Evolutionary conservation across 192 early-diverging fungal genomes (phyloP), one percentile per base, ranked within the genome.

Genomic region (Endogone sp.): DNA sequence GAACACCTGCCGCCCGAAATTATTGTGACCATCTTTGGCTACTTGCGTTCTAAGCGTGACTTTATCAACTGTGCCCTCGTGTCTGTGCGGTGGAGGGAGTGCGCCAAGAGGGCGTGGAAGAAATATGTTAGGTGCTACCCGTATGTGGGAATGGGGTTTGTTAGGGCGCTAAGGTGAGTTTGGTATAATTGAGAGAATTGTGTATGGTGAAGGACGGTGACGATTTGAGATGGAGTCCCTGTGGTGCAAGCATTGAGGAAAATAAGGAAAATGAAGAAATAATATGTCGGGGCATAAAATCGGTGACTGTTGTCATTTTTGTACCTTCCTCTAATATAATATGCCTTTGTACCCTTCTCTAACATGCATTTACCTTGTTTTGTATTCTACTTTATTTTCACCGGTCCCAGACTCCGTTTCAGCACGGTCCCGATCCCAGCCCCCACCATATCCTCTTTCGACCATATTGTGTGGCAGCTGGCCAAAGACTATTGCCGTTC

Each of bases 51-150:
- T 25, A 63, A 71, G 29, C 72, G 64, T 61, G 70, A 68, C 49
- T 70, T 77, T 21, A 55, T 77, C 29, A 70, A 69, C 63, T 77
- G 71, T n/a, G 73, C 71, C 55, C 63, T 76, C 2, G 75, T 76
- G 0, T 76, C 70, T 4, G 28, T 60, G 9, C 65, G 72, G 29
- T 76, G 75, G 75, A 65, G 72, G 11, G 71, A 64, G 4, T 71
- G 70, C 37, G 75, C 71, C 11, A 24, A 62, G 4, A 22, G 66
- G 3, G 75, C 69, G 44, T 44, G 72, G n/a, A 65, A 25, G 24
- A 29, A 70, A 29, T 67, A 70, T 4, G 28, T 57, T 1, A 67
- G 69, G 56, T 64, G 73, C 8, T 68, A 70, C 70, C 75, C 75
- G 2, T 69, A 70, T 31, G 73, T 70, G 29, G 75, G 75, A 2